Evolutionary conservation across 148 eudicot genomes (phyloP).

Genomic region (Vaccinium macrocarpon): DNA sequence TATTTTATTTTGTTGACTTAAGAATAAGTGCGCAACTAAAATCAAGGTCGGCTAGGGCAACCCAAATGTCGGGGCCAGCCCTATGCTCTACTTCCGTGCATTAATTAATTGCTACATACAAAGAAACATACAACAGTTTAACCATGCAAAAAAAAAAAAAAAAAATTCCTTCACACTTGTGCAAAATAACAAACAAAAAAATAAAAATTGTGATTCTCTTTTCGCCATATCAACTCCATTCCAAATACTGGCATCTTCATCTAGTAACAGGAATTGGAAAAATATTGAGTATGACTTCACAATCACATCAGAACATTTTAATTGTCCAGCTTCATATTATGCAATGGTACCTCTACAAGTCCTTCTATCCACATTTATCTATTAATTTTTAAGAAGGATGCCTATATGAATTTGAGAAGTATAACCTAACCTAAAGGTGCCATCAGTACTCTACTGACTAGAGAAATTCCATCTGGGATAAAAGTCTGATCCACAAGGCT

Average conservation of each 20-base stretch:
- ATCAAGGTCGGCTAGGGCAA: too few relatives aligned
- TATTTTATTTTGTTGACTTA: too few relatives aligned
- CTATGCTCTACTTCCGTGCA: too few relatives aligned
- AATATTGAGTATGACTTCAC: not conserved
- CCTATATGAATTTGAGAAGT: not conserved
- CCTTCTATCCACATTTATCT: not conserved
- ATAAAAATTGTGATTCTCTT: not conserved
- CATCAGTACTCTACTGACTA: not conserved
- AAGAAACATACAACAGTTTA: not conserved
- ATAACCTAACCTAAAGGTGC: not conserved
- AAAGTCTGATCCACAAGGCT: not conserved
- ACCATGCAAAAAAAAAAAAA: not conserved
- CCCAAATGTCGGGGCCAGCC: too few relatives aligned
- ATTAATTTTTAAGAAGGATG: not conserved
- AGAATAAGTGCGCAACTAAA: too few relatives aligned
- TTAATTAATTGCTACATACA: not conserved
- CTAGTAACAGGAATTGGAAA: not conserved
- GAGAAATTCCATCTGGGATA: not conserved
- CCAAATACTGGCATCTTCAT: not conserved
- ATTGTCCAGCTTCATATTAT: not conserved
- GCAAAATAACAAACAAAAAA: not conserved
- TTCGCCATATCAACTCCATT: not conserved
- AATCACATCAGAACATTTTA: not conserved
- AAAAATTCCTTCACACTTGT: not conserved
- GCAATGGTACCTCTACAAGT: not conserved